Percentiles rank a stretch among this genome's conserved stretches.
Evolutionary conservation across 2,329 filamentous ascomycete genomes (phyloP).

Genomic region (Aureobasidium sp.): DNA sequence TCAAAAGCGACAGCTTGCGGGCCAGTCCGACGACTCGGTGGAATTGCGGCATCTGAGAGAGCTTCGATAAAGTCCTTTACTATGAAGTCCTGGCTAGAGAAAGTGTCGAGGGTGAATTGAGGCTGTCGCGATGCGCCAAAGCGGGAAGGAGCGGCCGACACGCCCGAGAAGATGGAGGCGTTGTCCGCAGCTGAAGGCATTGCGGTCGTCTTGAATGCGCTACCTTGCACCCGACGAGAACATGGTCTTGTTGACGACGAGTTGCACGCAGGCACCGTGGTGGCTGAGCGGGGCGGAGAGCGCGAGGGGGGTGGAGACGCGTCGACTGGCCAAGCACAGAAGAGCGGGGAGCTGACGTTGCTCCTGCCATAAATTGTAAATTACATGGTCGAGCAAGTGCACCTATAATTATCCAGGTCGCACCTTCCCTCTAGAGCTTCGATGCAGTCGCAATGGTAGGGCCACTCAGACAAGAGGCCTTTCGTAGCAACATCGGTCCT

Average conservation of each 20-base stretch:
- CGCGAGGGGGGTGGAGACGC: constrained; percentile 6
- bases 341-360: constrained; percentile 4
- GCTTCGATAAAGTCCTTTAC: constrained; percentile 96
- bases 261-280: not conserved
- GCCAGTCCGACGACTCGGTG: constrained; percentile 67
- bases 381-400: not conserved
- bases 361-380: constrained; percentile 6
- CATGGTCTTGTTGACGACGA: not conserved
- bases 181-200: constrained; percentile 36
- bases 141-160: constrained; percentile 24
- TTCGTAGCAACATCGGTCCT: constrained; percentile 25
- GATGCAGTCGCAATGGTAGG: constrained; percentile 23
- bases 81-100: constrained; percentile 70
- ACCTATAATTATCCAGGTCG: not conserved
- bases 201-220: constrained; percentile 14
- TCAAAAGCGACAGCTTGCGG: constrained; percentile 57
- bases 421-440: not conserved
- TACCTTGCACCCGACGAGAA: not conserved
- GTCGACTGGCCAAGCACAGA: not conserved
- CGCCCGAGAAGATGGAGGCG: constrained; percentile 35
- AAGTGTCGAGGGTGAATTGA: constrained; percentile 73
- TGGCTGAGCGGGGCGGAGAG: not conserved
- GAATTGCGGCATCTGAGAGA: constrained; percentile 76
- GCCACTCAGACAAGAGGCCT: constrained; percentile 23
- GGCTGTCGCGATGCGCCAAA: constrained; percentile 28